Evolutionary conservation across 2,329 filamentous ascomycete species (phyloP).

Genomic region (Epichloe elymi): DNA sequence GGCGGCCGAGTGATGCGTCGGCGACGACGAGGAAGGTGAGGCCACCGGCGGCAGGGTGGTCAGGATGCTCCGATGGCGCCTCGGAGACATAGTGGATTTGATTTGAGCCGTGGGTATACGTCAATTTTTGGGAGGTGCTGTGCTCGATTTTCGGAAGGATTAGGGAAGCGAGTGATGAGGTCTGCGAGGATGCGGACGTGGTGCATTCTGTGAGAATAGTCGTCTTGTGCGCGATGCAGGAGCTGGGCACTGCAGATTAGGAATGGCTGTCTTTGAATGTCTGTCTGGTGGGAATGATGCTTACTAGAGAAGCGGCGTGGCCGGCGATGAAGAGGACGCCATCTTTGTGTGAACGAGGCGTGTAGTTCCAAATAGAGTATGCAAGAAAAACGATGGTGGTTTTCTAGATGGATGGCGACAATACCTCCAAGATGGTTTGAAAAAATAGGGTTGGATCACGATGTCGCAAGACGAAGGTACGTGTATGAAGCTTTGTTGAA

Average conservation of each 20-base stretch:
- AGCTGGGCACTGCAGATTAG: slow-evolving; percentile 26
- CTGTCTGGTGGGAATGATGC: neutral
- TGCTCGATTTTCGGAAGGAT: slow-evolving; percentile 94
- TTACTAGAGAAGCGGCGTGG: slow-evolving; percentile 63
- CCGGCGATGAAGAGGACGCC: slow-evolving; percentile 57
- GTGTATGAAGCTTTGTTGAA: neutral
- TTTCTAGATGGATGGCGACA: neutral
- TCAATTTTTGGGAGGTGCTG: slow-evolving; percentile 67
- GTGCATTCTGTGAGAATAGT: slow-evolving; percentile 93
- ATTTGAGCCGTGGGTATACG: slow-evolving; percentile 81
- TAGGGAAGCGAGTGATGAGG: slow-evolving; percentile 77
- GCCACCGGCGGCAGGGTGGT: slow-evolving; percentile 53
- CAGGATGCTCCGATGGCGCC: slow-evolving; percentile 53
- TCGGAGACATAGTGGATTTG: slow-evolving; percentile 95
- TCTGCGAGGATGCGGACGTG: slow-evolving; percentile 67
- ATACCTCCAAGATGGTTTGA: neutral
- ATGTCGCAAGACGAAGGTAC: neutral
- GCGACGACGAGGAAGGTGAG: slow-evolving; percentile 89
- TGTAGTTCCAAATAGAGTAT: neutral
- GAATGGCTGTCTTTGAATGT: neutral
- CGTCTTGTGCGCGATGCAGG: slow-evolving; percentile 85
- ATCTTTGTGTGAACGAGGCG: slow-evolving; percentile 26
- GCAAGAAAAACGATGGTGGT: neutral
- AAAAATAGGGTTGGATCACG: neutral
- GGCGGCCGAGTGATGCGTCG: slow-evolving; percentile 65